Conservation (phyloP, 75 land plant species). For the Cupressus sempervirens region DNA sequence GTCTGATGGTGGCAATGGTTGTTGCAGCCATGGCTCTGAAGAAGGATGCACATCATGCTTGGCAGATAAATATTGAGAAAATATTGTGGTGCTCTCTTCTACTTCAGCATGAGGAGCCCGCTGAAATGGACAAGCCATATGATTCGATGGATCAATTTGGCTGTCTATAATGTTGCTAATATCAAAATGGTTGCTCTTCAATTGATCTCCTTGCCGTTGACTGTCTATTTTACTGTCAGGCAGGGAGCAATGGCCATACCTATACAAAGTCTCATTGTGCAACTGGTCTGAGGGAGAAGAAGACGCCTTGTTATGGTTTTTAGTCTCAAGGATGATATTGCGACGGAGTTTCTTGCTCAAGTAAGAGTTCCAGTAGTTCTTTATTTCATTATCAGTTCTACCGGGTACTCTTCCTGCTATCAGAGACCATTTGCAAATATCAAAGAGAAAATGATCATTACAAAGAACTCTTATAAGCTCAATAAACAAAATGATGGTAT, state of each 20-base stretch:
- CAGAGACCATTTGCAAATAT: neutral
- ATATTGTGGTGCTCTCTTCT: no score
- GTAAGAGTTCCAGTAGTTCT: neutral
- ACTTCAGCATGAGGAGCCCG: neutral
- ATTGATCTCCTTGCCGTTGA: neutral
- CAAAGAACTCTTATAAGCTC: no score
- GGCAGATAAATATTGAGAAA: no score
- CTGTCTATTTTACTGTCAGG: neutral
- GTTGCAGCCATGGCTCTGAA: neutral
- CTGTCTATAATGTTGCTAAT: neutral
- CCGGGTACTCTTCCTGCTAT: conserved; percentile 3
- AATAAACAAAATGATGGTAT: no score
- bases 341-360: neutral
- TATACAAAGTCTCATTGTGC: neutral
- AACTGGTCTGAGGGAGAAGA: neutral
- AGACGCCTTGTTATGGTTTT: neutral
- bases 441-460: neutral
- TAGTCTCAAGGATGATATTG: neutral
- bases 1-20: neutral
- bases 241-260: neutral
- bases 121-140: neutral
- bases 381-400: neutral
- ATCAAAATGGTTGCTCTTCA: neutral
- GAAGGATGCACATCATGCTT: neutral
- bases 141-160: neutral